Conservation (phyloP, 192 early-diverging fungal species). For the Backusella tarrabulga region DNA sequence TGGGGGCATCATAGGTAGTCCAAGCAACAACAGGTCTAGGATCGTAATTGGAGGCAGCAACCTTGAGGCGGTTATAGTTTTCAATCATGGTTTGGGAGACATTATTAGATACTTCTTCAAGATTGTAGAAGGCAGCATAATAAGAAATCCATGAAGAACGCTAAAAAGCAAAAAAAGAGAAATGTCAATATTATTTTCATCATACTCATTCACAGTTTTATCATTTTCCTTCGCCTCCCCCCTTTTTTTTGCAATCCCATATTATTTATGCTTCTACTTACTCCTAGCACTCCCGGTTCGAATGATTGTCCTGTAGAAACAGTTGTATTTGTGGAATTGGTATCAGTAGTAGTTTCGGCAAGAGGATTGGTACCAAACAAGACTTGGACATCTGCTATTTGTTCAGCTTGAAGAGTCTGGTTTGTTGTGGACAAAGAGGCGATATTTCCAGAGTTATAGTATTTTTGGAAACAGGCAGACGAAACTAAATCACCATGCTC, state of each 20-base stretch:
- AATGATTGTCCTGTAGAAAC: constrained; percentile 45
- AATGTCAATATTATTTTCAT: neutral
- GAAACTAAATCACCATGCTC: constrained; percentile 38
- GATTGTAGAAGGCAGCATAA: constrained; percentile 63
- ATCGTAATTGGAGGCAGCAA: constrained; percentile 28
- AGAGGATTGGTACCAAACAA: constrained; percentile 37
- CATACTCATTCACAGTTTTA: neutral
- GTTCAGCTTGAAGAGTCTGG: constrained; percentile 43
- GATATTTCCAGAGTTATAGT: constrained; percentile 19
- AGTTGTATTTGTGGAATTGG: constrained; percentile 40
- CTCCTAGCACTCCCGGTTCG: constrained; percentile 50
- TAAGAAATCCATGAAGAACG: constrained; percentile 61
- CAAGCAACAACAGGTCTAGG: constrained; percentile 59
- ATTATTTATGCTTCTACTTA: constrained; percentile 27
- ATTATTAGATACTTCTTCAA: constrained; percentile 49
- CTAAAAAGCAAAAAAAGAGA: constrained; percentile 19
- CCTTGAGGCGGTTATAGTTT: constrained; percentile 60
- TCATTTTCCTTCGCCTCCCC: neutral
- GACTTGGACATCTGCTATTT: constrained; percentile 48
- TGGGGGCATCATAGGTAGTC: constrained; percentile 57
- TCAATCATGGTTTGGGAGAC: constrained; percentile 43
- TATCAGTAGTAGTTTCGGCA: constrained; percentile 1
- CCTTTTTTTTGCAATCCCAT: neutral
- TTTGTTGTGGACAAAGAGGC: constrained; percentile 39
- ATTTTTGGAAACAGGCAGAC: constrained; percentile 51